Evolutionary conservation across 1,284 basidiomycete genomes (phyloP).

Genomic region (Austroboletus niveus): DNA sequence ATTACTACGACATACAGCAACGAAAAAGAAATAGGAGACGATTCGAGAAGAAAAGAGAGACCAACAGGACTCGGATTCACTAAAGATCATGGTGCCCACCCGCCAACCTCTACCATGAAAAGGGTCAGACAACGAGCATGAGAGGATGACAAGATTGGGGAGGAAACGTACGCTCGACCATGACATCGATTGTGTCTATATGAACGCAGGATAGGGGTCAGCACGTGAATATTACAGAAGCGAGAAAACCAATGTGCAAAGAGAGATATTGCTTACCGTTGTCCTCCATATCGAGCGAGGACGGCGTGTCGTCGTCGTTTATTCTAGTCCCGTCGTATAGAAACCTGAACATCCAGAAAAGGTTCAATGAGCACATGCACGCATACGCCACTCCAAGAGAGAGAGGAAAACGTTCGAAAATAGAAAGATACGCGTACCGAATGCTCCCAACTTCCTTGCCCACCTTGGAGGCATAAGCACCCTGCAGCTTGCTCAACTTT

Average conservation of each 20-base stretch:
- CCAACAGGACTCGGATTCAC: background rate
- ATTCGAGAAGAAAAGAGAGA: background rate
- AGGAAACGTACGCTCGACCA: constrained; percentile 80
- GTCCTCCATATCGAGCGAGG: constrained; percentile 84
- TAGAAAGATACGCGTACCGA: constrained; percentile 54
- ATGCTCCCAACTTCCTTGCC: constrained; percentile 87
- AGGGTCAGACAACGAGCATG: constrained; percentile 1
- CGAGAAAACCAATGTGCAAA: too few relatives aligned
- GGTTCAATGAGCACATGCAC: too few relatives aligned
- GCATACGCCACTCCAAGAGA: background rate
- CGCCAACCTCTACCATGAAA: constrained; percentile 19
- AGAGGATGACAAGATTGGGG: background rate
- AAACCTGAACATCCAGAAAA: constrained; percentile 50
- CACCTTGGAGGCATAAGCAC: constrained; percentile 91
- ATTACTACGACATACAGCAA: background rate
- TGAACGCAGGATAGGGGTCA: too few relatives aligned
- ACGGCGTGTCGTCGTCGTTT: constrained; percentile 81
- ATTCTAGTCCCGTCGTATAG: constrained; percentile 85
- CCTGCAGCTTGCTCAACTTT: constrained; percentile 90
- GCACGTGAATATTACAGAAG: too few relatives aligned
- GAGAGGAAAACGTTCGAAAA: background rate
- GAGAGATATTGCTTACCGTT: constrained; percentile 49
- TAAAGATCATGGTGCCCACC: constrained; percentile 15
- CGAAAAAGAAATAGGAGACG: background rate
- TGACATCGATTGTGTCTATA: constrained; percentile 84